Evolutionary conservation across 176 grass and related monocot genomes (phyloP).

Genomic region (Carex kokanica): DNA sequence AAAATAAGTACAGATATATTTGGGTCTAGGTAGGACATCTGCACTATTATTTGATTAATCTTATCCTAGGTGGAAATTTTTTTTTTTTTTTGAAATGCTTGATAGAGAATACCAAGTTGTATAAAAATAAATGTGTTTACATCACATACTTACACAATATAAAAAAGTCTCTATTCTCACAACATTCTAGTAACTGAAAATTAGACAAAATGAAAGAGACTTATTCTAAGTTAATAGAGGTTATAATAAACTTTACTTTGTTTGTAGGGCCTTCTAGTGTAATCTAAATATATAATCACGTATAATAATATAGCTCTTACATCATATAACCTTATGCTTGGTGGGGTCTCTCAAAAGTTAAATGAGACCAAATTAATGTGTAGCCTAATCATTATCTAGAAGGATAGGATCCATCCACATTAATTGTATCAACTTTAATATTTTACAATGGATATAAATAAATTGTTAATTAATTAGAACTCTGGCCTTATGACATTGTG

Average conservation of each 20-base stretch:
- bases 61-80: neutral
- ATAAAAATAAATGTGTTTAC: too few species aligned
- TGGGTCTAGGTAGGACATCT: constrained; percentile 1
- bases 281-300: neutral
- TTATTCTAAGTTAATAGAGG: neutral
- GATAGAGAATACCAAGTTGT: too few species aligned
- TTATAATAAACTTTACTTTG: neutral
- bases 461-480: neutral
- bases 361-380: neutral
- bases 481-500: neutral
- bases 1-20: neutral
- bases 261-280: constrained; percentile 3
- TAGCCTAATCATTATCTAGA: neutral
- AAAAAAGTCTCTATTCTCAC: too few species aligned
- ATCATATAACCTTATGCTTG: neutral
- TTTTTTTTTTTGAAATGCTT: too few species aligned
- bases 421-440: neutral
- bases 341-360: neutral
- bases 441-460: neutral
- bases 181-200: too few species aligned
- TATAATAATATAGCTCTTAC: neutral
- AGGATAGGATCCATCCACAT: neutral
- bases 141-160: too few species aligned
- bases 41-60: neutral
- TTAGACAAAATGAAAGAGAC: constrained; percentile 8